Base-by-base conservation (phyloP, 441 rosid genomes). In the Geranium incanum region DNA sequence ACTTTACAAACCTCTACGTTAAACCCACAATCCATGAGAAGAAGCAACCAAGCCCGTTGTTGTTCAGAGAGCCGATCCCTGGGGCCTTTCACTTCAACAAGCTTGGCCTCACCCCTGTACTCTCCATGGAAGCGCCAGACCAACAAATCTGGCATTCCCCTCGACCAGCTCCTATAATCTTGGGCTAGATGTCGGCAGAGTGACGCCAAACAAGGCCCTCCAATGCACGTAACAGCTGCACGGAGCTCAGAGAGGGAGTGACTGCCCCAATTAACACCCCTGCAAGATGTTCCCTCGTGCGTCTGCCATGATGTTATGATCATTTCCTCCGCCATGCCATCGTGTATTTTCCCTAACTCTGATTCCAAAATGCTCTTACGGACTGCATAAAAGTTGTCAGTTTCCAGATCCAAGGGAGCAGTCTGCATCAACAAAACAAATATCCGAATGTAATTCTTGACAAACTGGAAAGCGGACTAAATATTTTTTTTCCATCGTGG, bases 141-240 rank as follows among this genome's bases (percentile, higher is more conserved):
- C 77, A 92, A 79, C 41, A 94, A 79, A 85, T 94, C 97, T 6
- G 99, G 99, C 95, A 94, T 89, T 78, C 99, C 98, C 57, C 94
- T 86, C 12, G 92, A 88, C 98, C 98, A 94, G 75, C 90, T 92
- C 45, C 78, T 76, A 55, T 92, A 90, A 73, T 90, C 99, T 83
- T 86, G 93, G 67, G 92, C 88, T 48, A 92, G 85, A 72, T 84
- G 77, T 50, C 86, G 81, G 64, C 93, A 94, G 45, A 92, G 76
- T 1, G 93, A 82, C 60, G 95, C 95, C 81, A 94, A 77, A 82
- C 95, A 85, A 68, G 84, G 68, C 37, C 95, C 95, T 36, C 91
- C 86, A 38, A 85, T 81, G 72, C 97, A 90, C 41, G 88, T 74
- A 76, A 90, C 97, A 66, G 93, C 94, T 69, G 94, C 97, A 21